Percentiles rank a stretch among this genome's conserved stretches.
These are phyloP conservation scores for Nitzschia sp. DNA, from an alignment of 108 stramenopile species.

Conservation along the genomic window DNA sequence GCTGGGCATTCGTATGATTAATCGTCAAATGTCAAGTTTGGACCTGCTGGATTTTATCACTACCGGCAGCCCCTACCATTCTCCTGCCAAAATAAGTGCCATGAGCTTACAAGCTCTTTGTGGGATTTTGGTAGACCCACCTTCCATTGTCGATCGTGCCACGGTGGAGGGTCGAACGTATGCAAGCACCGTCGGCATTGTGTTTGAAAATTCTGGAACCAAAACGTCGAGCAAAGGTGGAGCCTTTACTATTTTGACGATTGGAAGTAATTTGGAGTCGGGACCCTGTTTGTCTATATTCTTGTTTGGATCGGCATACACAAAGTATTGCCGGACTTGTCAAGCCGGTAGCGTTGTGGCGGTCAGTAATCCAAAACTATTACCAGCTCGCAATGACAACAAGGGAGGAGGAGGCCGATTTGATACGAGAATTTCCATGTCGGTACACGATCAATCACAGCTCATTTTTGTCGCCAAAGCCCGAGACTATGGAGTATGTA, in stretches of 20 bases:
- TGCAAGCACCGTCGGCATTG: constrained; percentile 53
- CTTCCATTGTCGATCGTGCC: constrained; percentile 36
- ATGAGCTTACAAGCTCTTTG: constrained; percentile 44
- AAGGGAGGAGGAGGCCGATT: background rate
- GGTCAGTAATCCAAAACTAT: constrained; percentile 52
- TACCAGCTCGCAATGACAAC: constrained; percentile 44
- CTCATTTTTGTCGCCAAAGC: constrained; percentile 66
- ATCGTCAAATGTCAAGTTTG: constrained; percentile 40
- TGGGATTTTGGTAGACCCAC: constrained; percentile 25
- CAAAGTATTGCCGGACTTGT: constrained; percentile 31
- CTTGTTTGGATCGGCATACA: constrained; percentile 79
- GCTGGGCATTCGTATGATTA: constrained; percentile 52
- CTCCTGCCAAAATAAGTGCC: constrained; percentile 45
- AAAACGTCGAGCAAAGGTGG: constrained; percentile 58
- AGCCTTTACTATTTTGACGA: constrained; percentile 64
- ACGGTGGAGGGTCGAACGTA: constrained; percentile 53
- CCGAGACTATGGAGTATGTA: constrained; percentile 69
- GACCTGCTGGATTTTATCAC: constrained; percentile 52
- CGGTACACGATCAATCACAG: constrained; percentile 59
- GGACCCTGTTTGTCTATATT: constrained; percentile 69
- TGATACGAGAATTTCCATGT: constrained; percentile 53
- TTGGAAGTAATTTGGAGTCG: constrained; percentile 57
- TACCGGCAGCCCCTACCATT: constrained; percentile 29
- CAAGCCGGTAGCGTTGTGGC: constrained; percentile 58
- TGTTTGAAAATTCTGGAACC: constrained; percentile 59